Conservation (phyloP, 306 rosid genomes). For the Clitoria ternatea region DNA sequence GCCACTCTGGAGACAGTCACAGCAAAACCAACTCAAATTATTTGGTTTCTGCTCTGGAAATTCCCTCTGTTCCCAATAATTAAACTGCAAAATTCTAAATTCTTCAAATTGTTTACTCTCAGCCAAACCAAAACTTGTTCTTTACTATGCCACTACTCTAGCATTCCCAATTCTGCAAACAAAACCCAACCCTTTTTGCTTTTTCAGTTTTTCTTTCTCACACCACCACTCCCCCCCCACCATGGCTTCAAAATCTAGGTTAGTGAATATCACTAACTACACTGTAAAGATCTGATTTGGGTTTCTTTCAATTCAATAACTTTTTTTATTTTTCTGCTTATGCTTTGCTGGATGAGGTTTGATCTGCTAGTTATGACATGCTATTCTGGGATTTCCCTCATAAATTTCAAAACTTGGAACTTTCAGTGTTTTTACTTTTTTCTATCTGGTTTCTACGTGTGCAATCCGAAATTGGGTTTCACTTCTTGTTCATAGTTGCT, state of each 20-base stretch:
- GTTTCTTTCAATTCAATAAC: neutral
- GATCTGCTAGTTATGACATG: conserved; percentile 40
- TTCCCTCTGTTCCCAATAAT: conserved; percentile 37
- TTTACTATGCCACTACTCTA: conserved; percentile 49
- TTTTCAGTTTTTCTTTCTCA: conserved; percentile 15
- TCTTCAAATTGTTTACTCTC: no score
- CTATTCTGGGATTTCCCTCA: neutral
- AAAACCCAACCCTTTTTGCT: conserved; percentile 1
- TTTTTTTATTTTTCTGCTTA: neutral
- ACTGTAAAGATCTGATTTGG: conserved; percentile 50
- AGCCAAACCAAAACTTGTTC: no score
- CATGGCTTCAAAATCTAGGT: conserved; percentile 92
- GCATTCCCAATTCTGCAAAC: conserved; percentile 21
- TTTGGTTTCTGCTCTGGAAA: conserved; percentile 38
- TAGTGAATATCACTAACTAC: conserved; percentile 16
- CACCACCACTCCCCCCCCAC: neutral
- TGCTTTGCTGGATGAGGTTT: conserved; percentile 19
- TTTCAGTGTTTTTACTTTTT: neutral
- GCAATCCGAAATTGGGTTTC: conserved; percentile 18
- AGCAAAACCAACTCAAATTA: conserved; percentile 50
- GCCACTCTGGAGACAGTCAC: conserved; percentile 42
- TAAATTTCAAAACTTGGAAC: neutral
- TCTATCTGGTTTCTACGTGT: neutral
- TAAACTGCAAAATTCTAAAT: no score
- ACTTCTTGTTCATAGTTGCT: conserved; percentile 1